Evolutionary conservation across 2,329 filamentous ascomycete genomes (phyloP).

Genomic region (Trichoderma harzianum): DNA sequence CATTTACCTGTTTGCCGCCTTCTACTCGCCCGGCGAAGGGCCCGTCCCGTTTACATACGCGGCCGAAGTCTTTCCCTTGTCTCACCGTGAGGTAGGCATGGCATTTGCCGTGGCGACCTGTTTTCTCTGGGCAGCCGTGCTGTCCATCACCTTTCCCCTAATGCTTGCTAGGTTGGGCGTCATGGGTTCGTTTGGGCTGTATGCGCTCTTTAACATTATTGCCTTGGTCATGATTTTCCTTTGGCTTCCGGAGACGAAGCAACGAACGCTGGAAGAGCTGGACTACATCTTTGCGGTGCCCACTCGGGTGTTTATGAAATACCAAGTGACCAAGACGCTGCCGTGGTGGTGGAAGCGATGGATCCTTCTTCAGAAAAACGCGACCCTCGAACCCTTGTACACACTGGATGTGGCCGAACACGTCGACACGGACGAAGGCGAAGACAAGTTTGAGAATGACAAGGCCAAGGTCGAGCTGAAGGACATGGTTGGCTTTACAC

Average conservation of each 20-base stretch:
- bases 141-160: conserved; percentile 61
- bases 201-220: conserved; percentile 53
- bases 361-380: conserved; percentile 48
- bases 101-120: conserved; percentile 65
- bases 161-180: conserved; percentile 46
- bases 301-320: conserved; percentile 53
- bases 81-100: conserved; percentile 70
- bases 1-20: conserved; percentile 53
- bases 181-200: conserved; percentile 52
- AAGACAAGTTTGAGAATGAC: conserved; percentile 35
- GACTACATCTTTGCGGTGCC: conserved; percentile 61
- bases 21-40: conserved; percentile 56
- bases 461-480: conserved; percentile 40
- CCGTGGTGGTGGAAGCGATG: conserved; percentile 61
- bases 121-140: conserved; percentile 56
- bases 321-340: conserved; percentile 53
- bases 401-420: conserved; percentile 38
- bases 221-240: conserved; percentile 56
- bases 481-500: conserved; percentile 32
- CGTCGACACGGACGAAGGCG: conserved; percentile 30
- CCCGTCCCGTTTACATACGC: conserved; percentile 66
- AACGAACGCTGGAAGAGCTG: conserved; percentile 50
- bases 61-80: conserved; percentile 67
- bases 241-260: conserved; percentile 58
- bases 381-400: conserved; percentile 41